Conservation (phyloP, 208 protist genomes). For the Trypanosoma scelopori region DNA sequence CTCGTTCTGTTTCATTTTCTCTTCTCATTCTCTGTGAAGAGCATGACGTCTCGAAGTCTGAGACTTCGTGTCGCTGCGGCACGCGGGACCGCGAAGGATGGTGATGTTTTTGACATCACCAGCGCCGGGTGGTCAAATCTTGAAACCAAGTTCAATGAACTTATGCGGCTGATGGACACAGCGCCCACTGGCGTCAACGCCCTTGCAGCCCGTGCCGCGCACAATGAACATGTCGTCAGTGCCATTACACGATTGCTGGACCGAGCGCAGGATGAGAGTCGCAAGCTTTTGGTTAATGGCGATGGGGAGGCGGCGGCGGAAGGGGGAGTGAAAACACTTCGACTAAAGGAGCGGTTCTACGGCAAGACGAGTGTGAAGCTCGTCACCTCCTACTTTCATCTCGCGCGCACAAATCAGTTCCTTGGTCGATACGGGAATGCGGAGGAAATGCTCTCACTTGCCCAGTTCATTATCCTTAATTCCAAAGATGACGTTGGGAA, state of each 20-base stretch:
- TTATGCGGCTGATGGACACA: slow-evolving; percentile 62
- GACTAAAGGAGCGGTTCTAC: slow-evolving; percentile 77
- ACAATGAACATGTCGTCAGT: slow-evolving; percentile 50
- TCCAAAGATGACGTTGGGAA: slow-evolving; percentile 52
- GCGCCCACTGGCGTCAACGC: slow-evolving; percentile 70
- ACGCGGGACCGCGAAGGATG: slow-evolving; percentile 11
- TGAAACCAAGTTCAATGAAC: slow-evolving; percentile 72
- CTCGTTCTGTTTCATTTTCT: no score
- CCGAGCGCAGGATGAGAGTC: slow-evolving; percentile 71
- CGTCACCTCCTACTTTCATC: slow-evolving; percentile 79
- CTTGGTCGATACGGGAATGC: slow-evolving; percentile 74
- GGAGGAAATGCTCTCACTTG: slow-evolving; percentile 87
- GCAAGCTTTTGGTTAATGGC: slow-evolving; percentile 64
- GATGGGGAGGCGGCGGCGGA: slow-evolving; percentile 74
- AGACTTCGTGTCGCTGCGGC: not conserved
- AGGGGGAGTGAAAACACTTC: slow-evolving; percentile 75
- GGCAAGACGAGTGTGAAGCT: slow-evolving; percentile 65
- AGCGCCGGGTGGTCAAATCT: slow-evolving; percentile 62
- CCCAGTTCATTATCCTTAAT: slow-evolving; percentile 81
- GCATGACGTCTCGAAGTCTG: slow-evolving; percentile 8
- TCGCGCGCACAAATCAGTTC: slow-evolving; percentile 87
- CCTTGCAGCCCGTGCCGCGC: slow-evolving; percentile 47
- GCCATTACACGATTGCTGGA: slow-evolving; percentile 69
- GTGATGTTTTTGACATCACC: slow-evolving; percentile 60
- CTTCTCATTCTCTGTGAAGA: not conserved